Base-by-base conservation (phyloP, 805 yeast genomes). In the Jamesozyma gamospora region DNA sequence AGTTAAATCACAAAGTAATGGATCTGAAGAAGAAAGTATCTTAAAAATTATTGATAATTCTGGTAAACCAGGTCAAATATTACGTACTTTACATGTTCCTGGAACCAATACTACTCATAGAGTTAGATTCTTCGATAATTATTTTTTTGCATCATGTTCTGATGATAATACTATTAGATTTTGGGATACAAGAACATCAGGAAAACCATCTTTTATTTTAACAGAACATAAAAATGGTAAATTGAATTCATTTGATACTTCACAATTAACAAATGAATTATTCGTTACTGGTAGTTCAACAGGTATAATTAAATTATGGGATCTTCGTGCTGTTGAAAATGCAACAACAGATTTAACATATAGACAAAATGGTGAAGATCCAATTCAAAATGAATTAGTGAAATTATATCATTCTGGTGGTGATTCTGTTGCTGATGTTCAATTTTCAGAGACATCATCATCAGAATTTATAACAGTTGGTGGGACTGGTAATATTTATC, bases 231-330 rank as follows among this genome's bases (percentile, higher is more conserved):
- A 51, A 29, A 52, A 57, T 36, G 63, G 63, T 16, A 54, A 44
- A 28, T 36, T 58, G 13, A 50, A 49, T 6, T 47, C 58, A 3
- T 53, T 56, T 35, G 63, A 56, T 34, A 50, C 50, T 1, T 58
- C 62, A 1, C 54, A 51, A 28, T 44, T 50, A 2, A 46, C 55
- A 3, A 53, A 51, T 32, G 56, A 53, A 24, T 33, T 58, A 32
- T 58, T 58, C 35, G 54, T 53, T 7, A 58, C 60, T 3, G 64
- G 64, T 31, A 50, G 57, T 6, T 52, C 52, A 19, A 50, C 60
- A 3, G 64, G 64, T 38, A 49, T 50, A 28, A 45, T 58, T 35
- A 59, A 59, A 37, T 43, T 59, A 36, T 59, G 64, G 64, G 64
- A 59, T 46, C 45, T 56, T 29, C 54, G 64, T 40, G 52, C 60